Evolutionary conservation across 768 basidiomycete genomes (phyloP), one percentile per base, ranked within the genome.

Genomic region (Trametes villosa): DNA sequence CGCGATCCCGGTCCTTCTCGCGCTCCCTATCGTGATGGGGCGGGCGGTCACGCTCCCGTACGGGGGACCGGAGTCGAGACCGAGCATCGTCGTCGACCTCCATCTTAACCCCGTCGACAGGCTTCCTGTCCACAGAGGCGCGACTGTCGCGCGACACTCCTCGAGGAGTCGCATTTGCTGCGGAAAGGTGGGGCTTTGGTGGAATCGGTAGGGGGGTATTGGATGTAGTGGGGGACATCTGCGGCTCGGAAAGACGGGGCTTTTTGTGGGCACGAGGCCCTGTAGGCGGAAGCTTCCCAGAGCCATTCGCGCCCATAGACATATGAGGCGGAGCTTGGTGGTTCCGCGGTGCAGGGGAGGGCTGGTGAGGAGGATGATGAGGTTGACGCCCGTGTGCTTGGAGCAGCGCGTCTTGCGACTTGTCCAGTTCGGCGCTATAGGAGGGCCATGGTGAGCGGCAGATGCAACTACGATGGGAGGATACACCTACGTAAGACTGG

Each of bases 221-320:
- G 36, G 60, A 52, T 30, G 61, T 48, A 17, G 65, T 51, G 24
- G 68, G 65, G 9, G 59, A 56, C 1, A 59, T 57, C 15, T 65
- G 68, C n/a, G 65, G 41, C 59, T 89, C 88, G 13, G 89, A 86
- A 6, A 92, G 75, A 12, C 92, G 86, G 17, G 85, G 86, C 68
- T 89, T 90, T 79, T 94, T 94, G 73, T 89, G 80, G 26, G 89
- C 88, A 55, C 92, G 84, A 3, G 92, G 92, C 12, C 86, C 92
- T 0, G 91, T 94, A 0, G 92, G 92, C 8, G 84, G 87, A 3
- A 76, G 79, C 70, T 86, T 90, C 15, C 68, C 60, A 62, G 66
- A 64, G 17, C 74, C 69, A 24, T 69, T 70, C 18, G 66, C 26
- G 17, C 54, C 47, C n/a, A 34, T n/a, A 13, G 54, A 29, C 9